phyloP scores from a whole-genome alignment of 805 yeast species.

The Hanseniaspora jakobsenii region DNA sequence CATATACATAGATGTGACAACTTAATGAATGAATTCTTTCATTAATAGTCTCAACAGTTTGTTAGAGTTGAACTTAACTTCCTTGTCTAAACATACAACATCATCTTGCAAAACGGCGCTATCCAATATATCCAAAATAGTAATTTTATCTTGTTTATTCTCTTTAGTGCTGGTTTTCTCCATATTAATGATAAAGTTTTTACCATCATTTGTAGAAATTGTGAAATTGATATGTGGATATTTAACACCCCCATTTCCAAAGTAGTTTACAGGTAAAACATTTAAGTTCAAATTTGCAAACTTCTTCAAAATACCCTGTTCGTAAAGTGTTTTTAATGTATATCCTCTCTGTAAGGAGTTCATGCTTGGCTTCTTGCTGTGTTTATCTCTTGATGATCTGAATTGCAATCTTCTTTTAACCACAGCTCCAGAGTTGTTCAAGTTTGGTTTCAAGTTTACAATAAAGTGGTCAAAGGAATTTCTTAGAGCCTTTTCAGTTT shows the following conservation, averaged over 20 bases:
- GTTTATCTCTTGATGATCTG: conserved; percentile 50
- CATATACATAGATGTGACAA: too few relatives aligned
- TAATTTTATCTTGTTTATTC: conserved; percentile 37
- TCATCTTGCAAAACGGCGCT: conserved; percentile 46
- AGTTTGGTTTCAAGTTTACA: conserved; percentile 35
- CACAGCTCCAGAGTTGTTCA: conserved; percentile 27
- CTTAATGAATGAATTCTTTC: conserved; percentile 39
- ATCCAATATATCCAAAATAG: conserved; percentile 59
- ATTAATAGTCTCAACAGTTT: conserved; percentile 58
- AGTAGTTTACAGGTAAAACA: conserved; percentile 29
- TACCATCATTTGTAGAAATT: conserved; percentile 63
- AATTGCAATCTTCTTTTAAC: conserved; percentile 63
- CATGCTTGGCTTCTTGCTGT: conserved; percentile 69
- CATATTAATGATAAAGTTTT: conserved; percentile 55
- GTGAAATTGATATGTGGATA: conserved; percentile 58
- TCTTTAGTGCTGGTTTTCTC: conserved; percentile 27
- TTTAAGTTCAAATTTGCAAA: conserved; percentile 42
- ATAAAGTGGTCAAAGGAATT: conserved; percentile 41
- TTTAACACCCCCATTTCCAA: conserved; percentile 36
- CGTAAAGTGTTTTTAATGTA: conserved; percentile 61
- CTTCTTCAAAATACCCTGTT: conserved; percentile 53
- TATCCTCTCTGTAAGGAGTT: conserved; percentile 35
- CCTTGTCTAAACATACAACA: conserved; percentile 51
- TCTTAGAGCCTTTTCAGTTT: conserved; percentile 34
- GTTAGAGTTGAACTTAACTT: conserved; percentile 58